A percentile compares a stretch with the other conserved stretches of the same genome.
Evolutionary conservation across 371 early-diverging fungal species (phyloP).

Genomic region (Rhizopus sp.): DNA sequence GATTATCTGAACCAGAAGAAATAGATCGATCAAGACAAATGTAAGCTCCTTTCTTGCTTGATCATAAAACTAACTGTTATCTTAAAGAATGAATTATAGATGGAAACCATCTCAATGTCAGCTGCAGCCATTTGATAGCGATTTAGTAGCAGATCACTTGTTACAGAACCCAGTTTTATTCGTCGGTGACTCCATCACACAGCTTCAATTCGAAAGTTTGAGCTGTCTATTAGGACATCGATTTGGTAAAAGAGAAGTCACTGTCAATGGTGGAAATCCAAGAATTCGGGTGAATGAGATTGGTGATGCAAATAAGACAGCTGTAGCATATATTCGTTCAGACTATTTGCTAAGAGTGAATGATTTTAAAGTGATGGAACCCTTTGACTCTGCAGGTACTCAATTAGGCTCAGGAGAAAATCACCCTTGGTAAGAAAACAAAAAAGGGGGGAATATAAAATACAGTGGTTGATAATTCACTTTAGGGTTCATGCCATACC

Average conservation of each 20-base stretch:
- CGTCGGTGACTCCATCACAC: constrained; percentile 52
- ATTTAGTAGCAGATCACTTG: constrained; percentile 31
- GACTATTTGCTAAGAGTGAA: constrained; percentile 48
- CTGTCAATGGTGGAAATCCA: constrained; percentile 34
- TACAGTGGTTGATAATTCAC: background rate
- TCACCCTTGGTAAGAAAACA: constrained; percentile 41
- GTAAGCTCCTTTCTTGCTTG: constrained; percentile 18
- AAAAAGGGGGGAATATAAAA: background rate
- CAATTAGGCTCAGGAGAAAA: constrained; percentile 46
- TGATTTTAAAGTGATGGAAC: constrained; percentile 43
- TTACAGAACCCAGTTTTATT: constrained; percentile 39
- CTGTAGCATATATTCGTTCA: constrained; percentile 41
- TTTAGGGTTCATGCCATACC: constrained; percentile 45
- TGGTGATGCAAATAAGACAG: constrained; percentile 20
- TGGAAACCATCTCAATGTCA: constrained; percentile 42
- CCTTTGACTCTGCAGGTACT: constrained; percentile 37
- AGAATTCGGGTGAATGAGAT: constrained; percentile 27
- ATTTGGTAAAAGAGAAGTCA: constrained; percentile 17
- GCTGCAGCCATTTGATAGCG: constrained; percentile 29
- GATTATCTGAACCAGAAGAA: constrained; percentile 27
- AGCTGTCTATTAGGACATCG: constrained; percentile 38
- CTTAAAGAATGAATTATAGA: constrained; percentile 34
- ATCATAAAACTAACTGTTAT: constrained; percentile 1
- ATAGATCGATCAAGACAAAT: constrained; percentile 32
- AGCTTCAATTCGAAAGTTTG: constrained; percentile 49